Base-by-base conservation (phyloP, 441 rosid genomes). In the Biscutella laevigata region DNA sequence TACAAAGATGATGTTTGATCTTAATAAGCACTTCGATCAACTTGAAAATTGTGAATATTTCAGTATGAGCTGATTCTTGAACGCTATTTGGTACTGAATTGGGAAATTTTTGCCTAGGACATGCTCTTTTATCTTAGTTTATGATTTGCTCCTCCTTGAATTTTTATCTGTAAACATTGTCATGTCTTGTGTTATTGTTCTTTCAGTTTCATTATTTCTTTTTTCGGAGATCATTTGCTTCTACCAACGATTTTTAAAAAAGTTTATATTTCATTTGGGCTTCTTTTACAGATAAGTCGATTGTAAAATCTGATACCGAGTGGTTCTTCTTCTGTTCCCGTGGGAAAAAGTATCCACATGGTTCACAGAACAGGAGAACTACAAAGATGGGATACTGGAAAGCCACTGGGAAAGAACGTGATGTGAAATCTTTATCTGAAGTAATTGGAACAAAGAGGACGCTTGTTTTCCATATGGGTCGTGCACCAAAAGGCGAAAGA, bases 401-500 rank as follows among this genome's bases (percentile, higher is more conserved):
- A 68, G 94, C 95, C 43, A 89, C 97, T 0, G 95, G 95, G 36
- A 86, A 81, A 72, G 97, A 86, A 44, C 83, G 97, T 6, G 78
- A 70, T 49, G 91, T 89, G 1, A 84, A 75, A 74, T 77, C 80
- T 2, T 77, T 77, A 6, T 57, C 74, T 41, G 33, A 41, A 16
- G 77, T 82, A 8, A 77, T 89, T 33, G 97, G 97, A 8, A 82
- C 88, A 2, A 89, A 89, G 71, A 75, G 94, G 67, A 86, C 91
- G 17, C 94, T 89, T 0, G 88, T 89, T 11, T 86, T 89, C 64
- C 95, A 89, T 56, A 7, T 44, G 0, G 94, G 97, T 36, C 95
- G 97, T 49, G 97, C 94, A 0, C 95, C 97, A 1, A 86, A 81
- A 70, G 94, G 97, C n/a, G 82, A 89, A 61, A 74, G 94, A 61